These are phyloP conservation scores for Marchantia polymorpha DNA, from an alignment of 225 moss, liverwort and hornwort genomes.

Conservation along the genomic window DNA sequence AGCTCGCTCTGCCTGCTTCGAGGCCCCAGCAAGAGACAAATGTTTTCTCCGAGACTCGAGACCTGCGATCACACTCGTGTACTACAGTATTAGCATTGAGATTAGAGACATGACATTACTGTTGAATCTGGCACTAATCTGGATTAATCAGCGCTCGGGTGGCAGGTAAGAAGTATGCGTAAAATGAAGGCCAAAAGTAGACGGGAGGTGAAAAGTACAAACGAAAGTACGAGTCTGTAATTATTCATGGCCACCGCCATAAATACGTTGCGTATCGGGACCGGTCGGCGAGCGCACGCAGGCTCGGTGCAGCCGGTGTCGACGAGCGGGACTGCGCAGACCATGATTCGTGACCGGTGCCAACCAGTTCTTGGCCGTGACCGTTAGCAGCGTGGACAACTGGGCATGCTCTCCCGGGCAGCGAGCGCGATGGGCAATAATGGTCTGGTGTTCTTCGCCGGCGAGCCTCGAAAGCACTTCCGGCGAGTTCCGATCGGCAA, in stretches of 20 bases:
- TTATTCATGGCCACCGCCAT: neutral
- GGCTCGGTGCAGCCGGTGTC: neutral
- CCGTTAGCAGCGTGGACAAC: neutral
- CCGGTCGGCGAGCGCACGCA: neutral
- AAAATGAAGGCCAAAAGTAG: constrained; percentile 1
- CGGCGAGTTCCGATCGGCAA: neutral
- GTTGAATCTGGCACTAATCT: neutral
- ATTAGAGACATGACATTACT: neutral
- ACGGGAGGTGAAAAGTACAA: constrained; percentile 1
- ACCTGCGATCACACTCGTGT: too few species aligned
- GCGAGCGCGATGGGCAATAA: neutral
- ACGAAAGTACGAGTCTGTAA: neutral
- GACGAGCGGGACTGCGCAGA: neutral
- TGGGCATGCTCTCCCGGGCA: neutral
- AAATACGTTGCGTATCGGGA: neutral
- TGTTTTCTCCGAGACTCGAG: too few species aligned
- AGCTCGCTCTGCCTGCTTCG: too few species aligned
- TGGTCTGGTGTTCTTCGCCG: neutral
- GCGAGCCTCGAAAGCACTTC: neutral
- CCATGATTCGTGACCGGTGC: neutral
- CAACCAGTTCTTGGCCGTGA: neutral
- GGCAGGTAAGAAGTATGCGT: constrained; percentile 2
- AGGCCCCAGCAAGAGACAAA: too few species aligned
- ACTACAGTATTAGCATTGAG: too few species aligned
- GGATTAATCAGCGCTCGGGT: neutral